These are phyloP conservation scores for Viridothelium virens DNA, from an alignment of 495 filamentous ascomycete genomes.

Conservation along the genomic window DNA sequence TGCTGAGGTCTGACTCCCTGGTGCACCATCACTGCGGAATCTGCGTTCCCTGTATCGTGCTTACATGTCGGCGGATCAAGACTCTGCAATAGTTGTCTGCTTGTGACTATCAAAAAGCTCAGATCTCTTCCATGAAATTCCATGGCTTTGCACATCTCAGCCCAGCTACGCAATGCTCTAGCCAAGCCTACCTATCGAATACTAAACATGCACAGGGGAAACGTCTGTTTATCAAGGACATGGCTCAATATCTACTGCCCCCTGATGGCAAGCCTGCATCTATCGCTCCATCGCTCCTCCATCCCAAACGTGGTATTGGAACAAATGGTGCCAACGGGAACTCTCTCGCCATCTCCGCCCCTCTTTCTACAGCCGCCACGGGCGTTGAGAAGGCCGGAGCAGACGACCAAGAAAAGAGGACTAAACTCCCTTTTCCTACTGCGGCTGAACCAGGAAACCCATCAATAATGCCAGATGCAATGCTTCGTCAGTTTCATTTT, in stretches of 20 bases:
- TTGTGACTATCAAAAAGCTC: too few species aligned
- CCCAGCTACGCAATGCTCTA: not conserved
- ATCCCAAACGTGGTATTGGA: slow-evolving; percentile 55
- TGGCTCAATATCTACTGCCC: slow-evolving; percentile 78
- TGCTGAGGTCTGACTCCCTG: slow-evolving; percentile 52
- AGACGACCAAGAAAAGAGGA: slow-evolving; percentile 28
- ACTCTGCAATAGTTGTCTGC: too few species aligned
- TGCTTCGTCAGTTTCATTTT: slow-evolving; percentile 75
- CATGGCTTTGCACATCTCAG: not conserved
- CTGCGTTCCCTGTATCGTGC: slow-evolving; percentile 14
- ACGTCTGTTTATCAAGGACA: slow-evolving; percentile 96
- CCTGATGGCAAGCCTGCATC: slow-evolving; percentile 56
- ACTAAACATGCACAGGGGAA: slow-evolving; percentile 51
- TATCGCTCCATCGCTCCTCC: slow-evolving; percentile 66
- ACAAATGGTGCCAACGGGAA: slow-evolving; percentile 35
- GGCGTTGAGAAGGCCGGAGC: slow-evolving; percentile 24
- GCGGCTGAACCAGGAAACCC: slow-evolving; percentile 59
- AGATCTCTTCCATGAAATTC: too few species aligned
- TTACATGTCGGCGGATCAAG: not conserved
- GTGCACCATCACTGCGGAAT: slow-evolving; percentile 15
- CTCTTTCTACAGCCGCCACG: slow-evolving; percentile 19
- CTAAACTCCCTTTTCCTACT: slow-evolving; percentile 53
- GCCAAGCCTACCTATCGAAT: not conserved
- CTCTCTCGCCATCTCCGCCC: slow-evolving; percentile 21
- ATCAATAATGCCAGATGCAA: slow-evolving; percentile 64